Base-by-base conservation (phyloP, 768 basidiomycete genomes). In the Mycena capillaripes region DNA sequence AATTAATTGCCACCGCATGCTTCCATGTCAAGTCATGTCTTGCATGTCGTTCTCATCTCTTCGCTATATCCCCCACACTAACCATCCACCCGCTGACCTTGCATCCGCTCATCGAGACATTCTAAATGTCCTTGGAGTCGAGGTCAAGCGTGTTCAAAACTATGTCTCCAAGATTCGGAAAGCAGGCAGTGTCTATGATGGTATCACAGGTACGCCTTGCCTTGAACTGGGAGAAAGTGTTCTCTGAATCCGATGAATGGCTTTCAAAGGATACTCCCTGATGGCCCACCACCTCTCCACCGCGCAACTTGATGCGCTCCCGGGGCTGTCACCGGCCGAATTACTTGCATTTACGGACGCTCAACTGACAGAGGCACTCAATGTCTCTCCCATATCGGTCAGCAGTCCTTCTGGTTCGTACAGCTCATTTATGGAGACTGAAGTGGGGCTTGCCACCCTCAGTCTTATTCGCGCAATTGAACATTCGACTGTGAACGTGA, bases 381-480 rank as follows among this genome's bases (percentile, higher is more conserved):
- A 21, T 57, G 34, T 72, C 34, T 25, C 58, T 23, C 63, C 62
- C 32, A 61, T 60, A 3, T 68, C 69, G 14, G 27, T 65, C 55
- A 76, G 69, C 55, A 66, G 30, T 58, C 73, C 60, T 25, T 55
- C 70, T 29, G 75, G 79, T 6, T 77, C 75, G 19, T 75, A 72
- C 59, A 59, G 68, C 30, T 84, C 85, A 3, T 88, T 86, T 71
- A 76, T 87, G 44, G 87, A 85, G 69, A 86, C 84, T 10, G 78
- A 76, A 14, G 71, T 86, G 32, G 87, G 87, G 4, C 70, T 83
- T 7, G 83, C 83, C 0, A 80, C 82, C 10, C 79, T 88, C 17
- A 73, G 83, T 11, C 78, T 88, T 17, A 66, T 77, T 8, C 78
- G 84, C 23, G 40, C 78, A 64, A 23, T 81, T 69, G 73, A 77